phyloP scores from a whole-genome alignment of 23 red algal species.

The Agarophyton chilense region DNA sequence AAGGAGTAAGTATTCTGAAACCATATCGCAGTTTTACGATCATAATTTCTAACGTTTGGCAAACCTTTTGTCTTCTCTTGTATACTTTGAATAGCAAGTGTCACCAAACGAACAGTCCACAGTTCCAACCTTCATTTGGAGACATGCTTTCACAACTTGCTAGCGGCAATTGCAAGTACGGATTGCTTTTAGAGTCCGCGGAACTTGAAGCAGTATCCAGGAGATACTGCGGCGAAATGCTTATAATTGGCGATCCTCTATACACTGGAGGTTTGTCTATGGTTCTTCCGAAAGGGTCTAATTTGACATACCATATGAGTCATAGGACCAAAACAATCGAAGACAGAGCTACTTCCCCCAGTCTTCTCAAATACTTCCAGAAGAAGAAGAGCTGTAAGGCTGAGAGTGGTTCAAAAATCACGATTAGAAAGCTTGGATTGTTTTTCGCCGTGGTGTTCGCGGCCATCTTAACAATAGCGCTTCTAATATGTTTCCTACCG shows the following conservation, averaged over 20 bases:
- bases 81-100: background rate
- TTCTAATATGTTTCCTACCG: too few species aligned
- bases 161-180: background rate
- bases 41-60: too few species aligned
- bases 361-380: background rate
- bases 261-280: background rate
- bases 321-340: background rate
- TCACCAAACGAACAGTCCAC: background rate
- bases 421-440: background rate
- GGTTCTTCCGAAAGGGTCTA: conserved; percentile 4
- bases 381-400: background rate
- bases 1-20: background rate
- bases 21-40: too few species aligned
- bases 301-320: background rate
- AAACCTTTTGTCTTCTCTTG: too few species aligned
- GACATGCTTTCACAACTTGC: background rate
- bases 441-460: background rate
- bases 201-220: background rate
- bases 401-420: background rate
- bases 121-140: background rate
- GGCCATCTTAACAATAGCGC: too few species aligned
- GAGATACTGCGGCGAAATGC: background rate
- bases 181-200: background rate
- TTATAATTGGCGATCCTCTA: background rate
- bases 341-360: background rate